phyloP scores from a whole-genome alignment of 306 rosid species.

The Cucurbita argyrosperma region DNA sequence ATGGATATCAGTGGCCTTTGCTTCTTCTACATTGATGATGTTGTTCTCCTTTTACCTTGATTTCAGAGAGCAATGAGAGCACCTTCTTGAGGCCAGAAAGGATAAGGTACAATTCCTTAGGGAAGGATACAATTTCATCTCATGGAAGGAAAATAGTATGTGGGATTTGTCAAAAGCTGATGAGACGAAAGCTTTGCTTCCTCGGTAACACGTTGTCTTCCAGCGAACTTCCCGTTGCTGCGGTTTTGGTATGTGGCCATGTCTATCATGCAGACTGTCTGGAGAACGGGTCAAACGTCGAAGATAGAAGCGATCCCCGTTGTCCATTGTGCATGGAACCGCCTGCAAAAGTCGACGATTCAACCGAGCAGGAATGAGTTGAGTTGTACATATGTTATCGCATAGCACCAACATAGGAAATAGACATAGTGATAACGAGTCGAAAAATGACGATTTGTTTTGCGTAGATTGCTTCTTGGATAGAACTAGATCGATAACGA shows the following conservation, averaged over 20 bases:
- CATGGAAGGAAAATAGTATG: conserved; percentile 43
- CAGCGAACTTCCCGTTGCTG: conserved; percentile 51
- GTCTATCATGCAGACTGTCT: conserved; percentile 78
- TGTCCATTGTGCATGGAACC: conserved; percentile 49
- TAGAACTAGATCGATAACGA: not conserved
- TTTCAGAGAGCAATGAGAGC: conserved; percentile 37
- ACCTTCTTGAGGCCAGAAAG: conserved; percentile 47
- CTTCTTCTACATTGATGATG: not conserved
- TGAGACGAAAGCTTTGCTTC: conserved; percentile 36
- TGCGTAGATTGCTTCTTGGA: not conserved
- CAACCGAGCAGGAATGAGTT: conserved; percentile 12
- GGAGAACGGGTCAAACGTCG: conserved; percentile 43
- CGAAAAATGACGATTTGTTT: not conserved
- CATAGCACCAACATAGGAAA: conserved; percentile 1
- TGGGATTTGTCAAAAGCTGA: conserved; percentile 53
- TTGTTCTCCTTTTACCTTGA: not conserved
- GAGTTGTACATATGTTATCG: not conserved
- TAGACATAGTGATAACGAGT: not conserved
- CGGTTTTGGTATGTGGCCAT: conserved; percentile 81
- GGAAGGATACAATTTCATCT: conserved; percentile 25
- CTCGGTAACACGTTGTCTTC: conserved; percentile 33
- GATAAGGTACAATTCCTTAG: conserved; percentile 39
- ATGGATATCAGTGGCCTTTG: not conserved
- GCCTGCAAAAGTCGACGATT: conserved; percentile 15
- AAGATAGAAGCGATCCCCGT: conserved; percentile 52